phyloP scores from a whole-genome alignment of 176 grass and related monocot species.

The Cenchrus americanus region DNA sequence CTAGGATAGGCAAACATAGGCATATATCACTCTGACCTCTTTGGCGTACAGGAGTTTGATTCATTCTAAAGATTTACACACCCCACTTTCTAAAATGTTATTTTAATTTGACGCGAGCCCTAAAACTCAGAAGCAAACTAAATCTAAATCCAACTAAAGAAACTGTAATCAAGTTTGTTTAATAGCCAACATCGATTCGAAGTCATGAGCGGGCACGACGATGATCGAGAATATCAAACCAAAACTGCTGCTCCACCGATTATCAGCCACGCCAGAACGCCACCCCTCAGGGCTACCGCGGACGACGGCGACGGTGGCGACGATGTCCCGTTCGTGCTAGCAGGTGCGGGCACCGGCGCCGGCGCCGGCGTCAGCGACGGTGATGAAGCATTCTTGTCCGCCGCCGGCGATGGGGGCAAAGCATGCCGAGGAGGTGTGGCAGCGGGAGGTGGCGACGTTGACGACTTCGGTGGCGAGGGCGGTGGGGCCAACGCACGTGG shows the following conservation, averaged over 20 bases:
- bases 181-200: no score
- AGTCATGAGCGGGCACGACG: no score
- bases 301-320: not conserved
- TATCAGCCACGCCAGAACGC: slow-evolving; percentile 12
- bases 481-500: not conserved
- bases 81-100: not conserved
- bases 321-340: slow-evolving; percentile 10
- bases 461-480: not conserved
- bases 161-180: no score
- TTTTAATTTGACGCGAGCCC: not conserved
- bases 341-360: not conserved
- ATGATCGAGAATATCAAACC: not conserved
- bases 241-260: slow-evolving; percentile 21
- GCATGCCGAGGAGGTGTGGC: not conserved
- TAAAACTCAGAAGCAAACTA: not conserved
- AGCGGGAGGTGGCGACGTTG: not conserved
- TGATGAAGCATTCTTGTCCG: not conserved
- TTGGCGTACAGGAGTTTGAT: not conserved
- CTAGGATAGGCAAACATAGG: no score
- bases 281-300: slow-evolving; percentile 1
- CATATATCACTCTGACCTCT: not conserved
- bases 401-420: not conserved
- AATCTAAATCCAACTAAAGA: no score
- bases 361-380: not conserved
- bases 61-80: not conserved